Evolutionary conservation across 2,329 filamentous ascomycete genomes (phyloP).

Genomic region (Xylariaceae sp.): DNA sequence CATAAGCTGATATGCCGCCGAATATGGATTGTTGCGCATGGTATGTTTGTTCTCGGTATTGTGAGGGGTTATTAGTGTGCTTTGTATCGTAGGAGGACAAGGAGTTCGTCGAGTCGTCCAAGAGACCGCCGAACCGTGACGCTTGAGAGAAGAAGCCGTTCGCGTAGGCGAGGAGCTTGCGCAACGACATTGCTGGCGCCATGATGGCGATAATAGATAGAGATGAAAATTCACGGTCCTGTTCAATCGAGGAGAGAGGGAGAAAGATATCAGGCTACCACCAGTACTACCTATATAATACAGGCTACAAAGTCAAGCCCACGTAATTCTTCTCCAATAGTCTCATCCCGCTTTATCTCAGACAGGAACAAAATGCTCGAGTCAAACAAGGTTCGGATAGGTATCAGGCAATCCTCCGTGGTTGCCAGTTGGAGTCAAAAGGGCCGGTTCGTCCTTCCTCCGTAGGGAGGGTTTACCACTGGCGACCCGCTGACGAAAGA

Average conservation of each 20-base stretch:
- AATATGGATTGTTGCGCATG: constrained; percentile 1
- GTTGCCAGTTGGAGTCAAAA: too few relatives aligned
- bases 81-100: constrained; percentile 13
- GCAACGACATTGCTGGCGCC: constrained; percentile 30
- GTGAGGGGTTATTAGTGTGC: constrained; percentile 5
- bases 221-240: background rate
- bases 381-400: background rate
- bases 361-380: background rate
- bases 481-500: too few relatives aligned
- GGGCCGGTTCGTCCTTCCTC: too few relatives aligned
- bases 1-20: constrained; percentile 30
- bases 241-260: background rate
- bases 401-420: background rate
- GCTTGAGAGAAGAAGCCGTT: constrained; percentile 34
- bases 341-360: background rate
- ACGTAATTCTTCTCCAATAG: background rate
- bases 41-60: constrained; percentile 11
- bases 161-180: constrained; percentile 32
- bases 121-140: constrained; percentile 25
- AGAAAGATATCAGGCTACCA: background rate
- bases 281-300: background rate
- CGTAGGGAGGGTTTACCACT: too few relatives aligned
- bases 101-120: constrained; percentile 24
- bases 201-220: constrained; percentile 13
- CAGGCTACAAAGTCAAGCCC: background rate